A percentile compares a stretch with the other conserved stretches of the same genome.
These are phyloP conservation scores for Amphibolis antarctica DNA, from an alignment of 106 monocot species.

Conservation along the genomic window DNA sequence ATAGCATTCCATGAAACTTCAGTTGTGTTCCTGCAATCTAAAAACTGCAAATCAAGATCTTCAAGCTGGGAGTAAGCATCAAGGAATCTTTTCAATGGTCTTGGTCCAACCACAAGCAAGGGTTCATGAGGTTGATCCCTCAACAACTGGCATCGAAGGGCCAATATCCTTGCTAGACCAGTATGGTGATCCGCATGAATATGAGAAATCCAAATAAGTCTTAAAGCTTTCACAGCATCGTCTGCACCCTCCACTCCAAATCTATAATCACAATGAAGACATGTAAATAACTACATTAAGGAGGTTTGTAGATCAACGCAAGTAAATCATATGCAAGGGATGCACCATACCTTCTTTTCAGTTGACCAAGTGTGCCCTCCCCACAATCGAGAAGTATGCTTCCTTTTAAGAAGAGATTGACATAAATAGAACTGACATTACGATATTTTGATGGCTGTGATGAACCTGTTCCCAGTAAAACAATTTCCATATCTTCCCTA, in stretches of 20 bases:
- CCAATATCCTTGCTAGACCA: slow-evolving; percentile 71
- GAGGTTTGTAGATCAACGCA: no score
- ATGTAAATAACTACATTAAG: not conserved
- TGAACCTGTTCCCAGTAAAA: slow-evolving; percentile 88
- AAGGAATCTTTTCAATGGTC: slow-evolving; percentile 67
- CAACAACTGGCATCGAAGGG: slow-evolving; percentile 50
- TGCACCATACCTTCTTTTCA: slow-evolving; percentile 66
- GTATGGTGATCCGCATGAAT: slow-evolving; percentile 99
- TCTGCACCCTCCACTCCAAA: slow-evolving; percentile 88
- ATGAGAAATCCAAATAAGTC: slow-evolving; percentile 87
- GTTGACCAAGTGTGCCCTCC: slow-evolving; percentile 85
- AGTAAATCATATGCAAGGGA: not conserved
- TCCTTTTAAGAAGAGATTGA: slow-evolving; percentile 85
- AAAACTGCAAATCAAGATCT: slow-evolving; percentile 83
- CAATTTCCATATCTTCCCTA: slow-evolving; percentile 95
- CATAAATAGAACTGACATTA: slow-evolving; percentile 85
- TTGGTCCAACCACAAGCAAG: slow-evolving; percentile 80
- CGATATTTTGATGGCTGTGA: slow-evolving; percentile 96
- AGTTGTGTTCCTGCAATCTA: slow-evolving; percentile 85
- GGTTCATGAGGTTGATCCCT: slow-evolving; percentile 56
- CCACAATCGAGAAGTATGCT: slow-evolving; percentile 96
- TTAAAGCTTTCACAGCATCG: slow-evolving; percentile 57
- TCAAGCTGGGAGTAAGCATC: slow-evolving; percentile 89
- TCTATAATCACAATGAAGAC: slow-evolving; percentile 25
- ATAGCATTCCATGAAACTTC: slow-evolving; percentile 25